Base-by-base conservation (phyloP, 208 protist species). In the Crithidia bombi region DNA sequence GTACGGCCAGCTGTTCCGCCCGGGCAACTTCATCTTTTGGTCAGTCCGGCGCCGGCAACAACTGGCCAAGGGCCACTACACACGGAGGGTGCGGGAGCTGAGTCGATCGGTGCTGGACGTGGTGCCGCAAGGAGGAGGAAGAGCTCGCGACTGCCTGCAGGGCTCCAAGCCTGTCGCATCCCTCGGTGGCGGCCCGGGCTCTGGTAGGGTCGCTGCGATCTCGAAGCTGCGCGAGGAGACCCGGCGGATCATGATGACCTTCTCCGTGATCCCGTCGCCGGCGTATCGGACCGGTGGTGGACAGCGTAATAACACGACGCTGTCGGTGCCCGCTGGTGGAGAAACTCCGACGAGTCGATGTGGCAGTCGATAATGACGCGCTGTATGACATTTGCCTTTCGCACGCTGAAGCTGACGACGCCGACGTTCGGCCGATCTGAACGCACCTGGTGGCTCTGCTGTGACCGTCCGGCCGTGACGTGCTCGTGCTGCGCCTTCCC, bases 1-100 rank as follows among this genome's bases (percentile, higher is more conserved):
- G 19, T 97, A 96, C 72, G 97, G 98, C 68, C 82, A 98, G 82
- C 83, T 93, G 50, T 93, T 93, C 81, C 81, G 89, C 67, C 79
- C 98, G 63, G 98, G 99, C 83, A 99, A 99, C 93, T 99, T 99
- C 79, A 91, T 99, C 49, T 98, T n/a, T 98, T 77, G 98, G 98
- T 44, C 96, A 99, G 87, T 92, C 91, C 61, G 98, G 98, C 97
- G 85, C 90, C 32, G 98, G 97, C 65, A 99, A 99, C 94, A 99
- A 99, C 95, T 99, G 98, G 96, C 93, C 56, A 98, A 68, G 86
- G 96, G 98, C 70, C 98, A 99, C 89, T 99, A 99, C 43, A 12
- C 88, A 99, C 98, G 12, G 98, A 99, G 73, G 98, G 98, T 65
- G 97, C 96, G 65, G n/a, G 98, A 99, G 85, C 83, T 99, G 17